Base-by-base conservation (phyloP, 169 alveolate species). In the Theileria orientalis region DNA sequence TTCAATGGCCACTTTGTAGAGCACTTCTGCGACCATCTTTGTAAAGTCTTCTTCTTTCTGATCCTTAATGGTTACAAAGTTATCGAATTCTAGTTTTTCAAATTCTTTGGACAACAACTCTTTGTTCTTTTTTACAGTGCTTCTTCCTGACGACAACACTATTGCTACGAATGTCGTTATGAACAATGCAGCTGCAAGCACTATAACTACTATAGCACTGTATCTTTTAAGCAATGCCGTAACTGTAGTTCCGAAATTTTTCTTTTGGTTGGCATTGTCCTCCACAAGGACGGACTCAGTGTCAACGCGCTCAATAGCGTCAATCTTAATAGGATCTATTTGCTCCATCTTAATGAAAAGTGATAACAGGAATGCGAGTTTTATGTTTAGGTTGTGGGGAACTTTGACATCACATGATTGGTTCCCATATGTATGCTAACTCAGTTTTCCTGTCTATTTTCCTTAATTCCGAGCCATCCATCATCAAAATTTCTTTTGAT, bases 31-130 rank as follows among this genome's bases (percentile, higher is more conserved):
- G 14, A 78, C 35, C 41, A 69, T 23, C 19, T n/a, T 9, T 6
- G 69, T 61, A 23, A 32, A 49, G 83, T 78, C 86, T 37, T 78
- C 86, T 46, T 30, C 30, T 37, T 14, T 57, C 32, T n/a, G 60
- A 7, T 74, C 86, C 57, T 40, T 33, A 14, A 78, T 67, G 44
- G 86, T 78, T 3, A 8, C 46, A 42, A 66, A 27, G 51, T 78
- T 78, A 35, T 63, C 76, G 64, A 59, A 78, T 19, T 69, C 40
- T 19, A 40, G 73, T 25, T 70, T 57, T 5, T 64, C 63, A 46
- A 64, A 54, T 2, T 30, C 41, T 0, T 49, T 61, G 30, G 30
- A 59, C 37, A 52, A 23, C 54, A 23, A 8, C 29, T 19, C 71
- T 3, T 29, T 74, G 60, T 29, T 33, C 21, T 23, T 46, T 16